These are phyloP conservation scores for Boletus reticulatus DNA, from an alignment of 768 basidiomycete species.

Conservation along the genomic window DNA sequence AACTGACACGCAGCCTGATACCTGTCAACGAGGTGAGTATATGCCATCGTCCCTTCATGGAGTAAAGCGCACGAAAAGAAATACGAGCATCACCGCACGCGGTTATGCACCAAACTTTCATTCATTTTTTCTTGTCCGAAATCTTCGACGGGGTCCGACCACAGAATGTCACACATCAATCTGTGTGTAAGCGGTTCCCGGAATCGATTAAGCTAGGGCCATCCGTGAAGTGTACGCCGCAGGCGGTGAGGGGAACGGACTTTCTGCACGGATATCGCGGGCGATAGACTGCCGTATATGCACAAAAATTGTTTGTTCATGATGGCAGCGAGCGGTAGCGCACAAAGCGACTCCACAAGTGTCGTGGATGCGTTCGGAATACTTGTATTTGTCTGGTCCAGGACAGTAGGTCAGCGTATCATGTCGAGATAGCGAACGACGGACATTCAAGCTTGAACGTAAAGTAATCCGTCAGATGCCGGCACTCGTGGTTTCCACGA, in stretches of 20 bases:
- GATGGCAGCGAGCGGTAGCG: conserved; percentile 90
- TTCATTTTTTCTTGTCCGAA: conserved; percentile 92
- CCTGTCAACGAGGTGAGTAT: conserved; percentile 38
- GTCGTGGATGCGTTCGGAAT: conserved; percentile 94
- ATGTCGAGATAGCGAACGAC: conserved; percentile 27
- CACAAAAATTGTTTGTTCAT: conserved; percentile 99
- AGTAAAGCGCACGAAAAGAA: conserved; percentile 71
- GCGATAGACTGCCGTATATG: conserved; percentile 95
- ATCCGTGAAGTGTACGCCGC: not conserved
- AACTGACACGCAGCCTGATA: conserved; percentile 98
- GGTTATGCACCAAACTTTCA: conserved; percentile 93
- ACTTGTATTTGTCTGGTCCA: conserved; percentile 91
- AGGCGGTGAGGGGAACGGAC: conserved; percentile 26
- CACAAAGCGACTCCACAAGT: conserved; percentile 96
- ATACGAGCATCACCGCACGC: conserved; percentile 95
- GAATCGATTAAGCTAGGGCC: conserved; percentile 87
- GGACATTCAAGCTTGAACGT: conserved; percentile 98
- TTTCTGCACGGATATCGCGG: conserved; percentile 85
- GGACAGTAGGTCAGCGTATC: conserved; percentile 3
- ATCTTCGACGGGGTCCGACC: conserved; percentile 98
- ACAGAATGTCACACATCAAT: conserved; percentile 97
- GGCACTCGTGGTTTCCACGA: conserved; percentile 98
- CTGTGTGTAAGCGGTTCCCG: conserved; percentile 97
- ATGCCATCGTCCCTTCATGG: not conserved
- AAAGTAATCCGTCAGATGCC: conserved; percentile 97